Base-by-base conservation (phyloP, 2,329 filamentous ascomycete genomes). In the Metarhizium robertsii region DNA sequence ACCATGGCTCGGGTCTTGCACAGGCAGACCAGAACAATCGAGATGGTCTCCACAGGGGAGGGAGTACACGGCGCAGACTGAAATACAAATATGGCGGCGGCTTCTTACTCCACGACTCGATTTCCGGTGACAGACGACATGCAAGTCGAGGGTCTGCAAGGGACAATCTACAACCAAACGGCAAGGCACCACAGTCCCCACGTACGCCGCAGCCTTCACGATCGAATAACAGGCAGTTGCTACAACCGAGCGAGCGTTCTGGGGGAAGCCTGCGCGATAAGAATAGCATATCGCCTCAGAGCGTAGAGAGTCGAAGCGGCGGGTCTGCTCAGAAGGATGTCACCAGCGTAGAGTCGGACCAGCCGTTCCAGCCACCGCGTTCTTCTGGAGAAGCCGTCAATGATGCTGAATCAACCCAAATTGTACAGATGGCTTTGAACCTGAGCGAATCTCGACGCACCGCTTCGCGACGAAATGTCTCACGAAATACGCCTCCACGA, bases 381-480 rank as follows among this genome's bases (percentile, higher is more conserved):
- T 14, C 32, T 18, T 56, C 51, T 14, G 38, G 18, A 2, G 53
- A 58, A 8, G 30, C 42, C 14, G 62, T 69, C 5, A 67, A 88
- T 20, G 84, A 90, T 63, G 79, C 87, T 57, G 92, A 96, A 65
- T 87, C 92, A 7, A 83, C 87, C 4, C 89, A 96, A 69, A 95
- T 97, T 60, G 90, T 97, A 46, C 91, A 91, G 65, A 88, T 97
- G 81, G 92, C 92, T 1, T 73, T 97, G 62, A 94, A 87, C 60
- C 72, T 97, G 52, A 95, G 88, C 73, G 90, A 96, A 69, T 89
- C 86, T 65, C 83, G 84, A 60, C 83, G 83, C 65, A 79, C 78
- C 71, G 88, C 76, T 58, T 83, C 73, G 69, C 81, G 75, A 70
- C 79, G 74, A 69, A 84, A 67, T 68, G 79, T 70, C 61, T 81